Evolutionary conservation across 1,139 yeast species (phyloP), one percentile per base, ranked within the genome.

Genomic region (Candida sojae): DNA sequence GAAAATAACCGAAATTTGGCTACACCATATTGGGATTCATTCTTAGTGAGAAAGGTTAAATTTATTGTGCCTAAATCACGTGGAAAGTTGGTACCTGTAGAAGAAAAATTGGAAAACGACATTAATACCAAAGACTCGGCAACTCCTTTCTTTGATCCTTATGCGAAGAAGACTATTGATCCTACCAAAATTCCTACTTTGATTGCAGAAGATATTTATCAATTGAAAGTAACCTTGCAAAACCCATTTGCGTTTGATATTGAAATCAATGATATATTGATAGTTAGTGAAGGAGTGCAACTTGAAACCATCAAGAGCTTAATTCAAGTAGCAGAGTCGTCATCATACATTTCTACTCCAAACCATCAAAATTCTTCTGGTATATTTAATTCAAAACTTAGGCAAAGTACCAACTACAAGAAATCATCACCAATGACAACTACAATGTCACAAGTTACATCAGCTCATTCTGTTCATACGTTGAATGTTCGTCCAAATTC

Each of bases 211-310:
- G 90, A 86, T 45, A 64, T 73, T 10, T 76, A 77, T 31, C 83
- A 79, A 53, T 67, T 86, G 30, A 65, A 72, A 17, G 70, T 89
- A 1, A 71, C 75, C 2, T 59, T 93, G 8, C 93, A 88, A 58
- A 93, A 93, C 60, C 96, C 97, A 2, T 90, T 83, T 66, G 80
- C 82, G 9, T 90, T 89, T 63, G 90, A 86, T 44, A 67, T 92
- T 9, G 86, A 83, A 41, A 69, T 93, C 4, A 71, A 72, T 32
- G 82, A 82, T 43, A 62, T 89, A 2, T 63, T 68, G 38, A 66
- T 85, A 2, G 70, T 69, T 0, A 63, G 79, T 5, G 70, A 64
- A 17, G 67, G 61, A 1, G 62, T 61, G 6, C 46, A 59, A 25
- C 63, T 72, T 2, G 67, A 70, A 44, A 71, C 77, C 1, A 45